A percentile compares a stretch with the other conserved stretches of the same genome.
These are phyloP conservation scores for Aspergillus tanneri DNA, from an alignment of 2,329 filamentous ascomycete genomes.

Conservation along the genomic window DNA sequence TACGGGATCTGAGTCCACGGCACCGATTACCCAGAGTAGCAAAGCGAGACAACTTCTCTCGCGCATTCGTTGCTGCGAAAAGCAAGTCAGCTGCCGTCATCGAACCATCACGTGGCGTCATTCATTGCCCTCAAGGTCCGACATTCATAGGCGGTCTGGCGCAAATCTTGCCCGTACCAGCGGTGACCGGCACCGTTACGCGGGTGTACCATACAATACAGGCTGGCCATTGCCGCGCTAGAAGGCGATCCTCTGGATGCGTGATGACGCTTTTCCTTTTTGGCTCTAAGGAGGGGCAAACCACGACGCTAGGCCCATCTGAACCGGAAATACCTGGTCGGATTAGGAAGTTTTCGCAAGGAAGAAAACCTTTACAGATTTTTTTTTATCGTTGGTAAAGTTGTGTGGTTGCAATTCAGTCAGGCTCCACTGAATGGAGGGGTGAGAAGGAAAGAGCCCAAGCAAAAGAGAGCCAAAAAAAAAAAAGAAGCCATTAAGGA, in stretches of 20 bases:
- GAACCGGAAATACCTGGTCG: conserved; percentile 8
- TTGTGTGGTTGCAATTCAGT: conserved; percentile 5
- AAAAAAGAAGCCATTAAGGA: not conserved
- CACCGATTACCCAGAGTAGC: not conserved
- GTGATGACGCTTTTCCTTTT: conserved; percentile 15
- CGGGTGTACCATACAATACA: conserved; percentile 21
- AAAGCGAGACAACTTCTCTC: too few species aligned
- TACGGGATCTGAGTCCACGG: not conserved
- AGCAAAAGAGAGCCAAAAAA: not conserved
- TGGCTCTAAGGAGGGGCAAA: conserved; percentile 14
- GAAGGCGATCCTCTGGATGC: conserved; percentile 27
- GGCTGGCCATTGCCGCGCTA: conserved; percentile 17
- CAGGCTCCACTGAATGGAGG: not conserved
- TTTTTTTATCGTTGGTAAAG: conserved; percentile 5
- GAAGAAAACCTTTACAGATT: conserved; percentile 11
- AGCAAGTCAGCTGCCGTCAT: conserved; percentile 28
- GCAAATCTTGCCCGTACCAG: conserved; percentile 12
- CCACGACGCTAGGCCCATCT: conserved; percentile 13
- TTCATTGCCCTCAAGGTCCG: conserved; percentile 13
- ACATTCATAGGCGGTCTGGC: conserved; percentile 15
- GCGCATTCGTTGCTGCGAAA: conserved; percentile 9
- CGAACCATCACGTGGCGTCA: conserved; percentile 33
- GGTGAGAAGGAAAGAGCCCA: not conserved
- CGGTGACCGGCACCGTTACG: conserved; percentile 19
- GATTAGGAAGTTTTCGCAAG: conserved; percentile 8